Evolutionary conservation across 2,329 filamentous ascomycete genomes (phyloP).

Genomic region (Hymenoscyphus fraxineus): DNA sequence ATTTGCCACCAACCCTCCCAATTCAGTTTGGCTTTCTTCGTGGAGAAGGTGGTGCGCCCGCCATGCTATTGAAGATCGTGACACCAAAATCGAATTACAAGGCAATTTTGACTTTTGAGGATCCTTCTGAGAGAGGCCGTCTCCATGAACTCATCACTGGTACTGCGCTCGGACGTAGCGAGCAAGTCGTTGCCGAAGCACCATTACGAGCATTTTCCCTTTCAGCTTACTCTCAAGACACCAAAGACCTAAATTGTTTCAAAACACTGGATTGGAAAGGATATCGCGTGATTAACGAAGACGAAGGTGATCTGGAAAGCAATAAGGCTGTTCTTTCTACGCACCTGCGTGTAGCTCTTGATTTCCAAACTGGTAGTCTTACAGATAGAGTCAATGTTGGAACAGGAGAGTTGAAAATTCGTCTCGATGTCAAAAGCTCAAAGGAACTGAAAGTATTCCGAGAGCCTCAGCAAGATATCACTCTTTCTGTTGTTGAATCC

Average conservation of each 20-base stretch:
- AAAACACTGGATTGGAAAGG: conserved; percentile 57
- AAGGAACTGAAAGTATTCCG: conserved; percentile 65
- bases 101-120: conserved; percentile 74
- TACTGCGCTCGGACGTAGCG: conserved; percentile 62
- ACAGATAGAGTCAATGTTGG: conserved; percentile 81
- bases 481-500: conserved; percentile 68
- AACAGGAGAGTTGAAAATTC: conserved; percentile 67
- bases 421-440: conserved; percentile 56
- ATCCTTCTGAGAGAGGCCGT: conserved; percentile 64
- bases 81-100: conserved; percentile 45
- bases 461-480: conserved; percentile 72
- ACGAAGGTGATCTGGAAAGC: conserved; percentile 52
- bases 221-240: conserved; percentile 48
- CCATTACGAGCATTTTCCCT: conserved; percentile 63
- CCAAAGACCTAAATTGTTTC: conserved; percentile 19
- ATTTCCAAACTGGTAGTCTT: conserved; percentile 72
- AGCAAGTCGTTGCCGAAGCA: conserved; percentile 68
- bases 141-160: conserved; percentile 73
- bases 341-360: conserved; percentile 68
- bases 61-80: conserved; percentile 61
- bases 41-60: conserved; percentile 65
- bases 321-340: conserved; percentile 72
- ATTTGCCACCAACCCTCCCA: conserved; percentile 60
- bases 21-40: conserved; percentile 76
- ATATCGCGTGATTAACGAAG: conserved; percentile 68